Evolutionary conservation across 345 rosid species (phyloP).

Genomic region (Psidium guajava): DNA sequence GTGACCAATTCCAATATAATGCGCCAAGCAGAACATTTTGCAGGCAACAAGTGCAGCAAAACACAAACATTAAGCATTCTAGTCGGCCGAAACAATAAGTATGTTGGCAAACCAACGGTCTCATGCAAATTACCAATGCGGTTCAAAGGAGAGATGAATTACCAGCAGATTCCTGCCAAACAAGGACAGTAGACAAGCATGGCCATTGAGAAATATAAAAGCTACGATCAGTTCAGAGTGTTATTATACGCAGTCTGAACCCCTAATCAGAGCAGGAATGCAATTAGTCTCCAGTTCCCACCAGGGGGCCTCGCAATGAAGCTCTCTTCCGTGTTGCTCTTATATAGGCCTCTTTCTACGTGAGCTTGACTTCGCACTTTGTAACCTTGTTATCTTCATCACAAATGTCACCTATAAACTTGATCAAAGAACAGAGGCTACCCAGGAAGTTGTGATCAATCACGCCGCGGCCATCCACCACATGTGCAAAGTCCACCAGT

Average conservation of each 20-base stretch:
- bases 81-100: not conserved
- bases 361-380: not conserved
- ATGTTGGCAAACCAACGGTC: not conserved
- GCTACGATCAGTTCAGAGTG: not conserved
- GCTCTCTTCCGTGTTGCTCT: not conserved
- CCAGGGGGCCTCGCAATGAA: not conserved
- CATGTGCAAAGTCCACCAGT: constrained; percentile 95
- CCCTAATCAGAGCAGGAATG: not conserved
- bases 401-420: constrained; percentile 58
- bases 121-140: not conserved
- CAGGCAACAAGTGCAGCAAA: not conserved
- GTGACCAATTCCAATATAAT: not conserved
- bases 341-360: not conserved
- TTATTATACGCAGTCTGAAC: not conserved
- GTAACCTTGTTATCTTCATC: not conserved
- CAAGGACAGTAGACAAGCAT: not conserved
- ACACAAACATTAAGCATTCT: not conserved
- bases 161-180: not conserved
- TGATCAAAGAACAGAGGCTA: constrained; percentile 83
- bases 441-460: constrained; percentile 97
- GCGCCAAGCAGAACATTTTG: not conserved
- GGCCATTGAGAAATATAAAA: not conserved
- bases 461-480: constrained; percentile 63
- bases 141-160: not conserved
- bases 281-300: not conserved